Conservation (phyloP, 1,284 basidiomycete species). For the Cutaneotrichosporon spelunceum region DNA sequence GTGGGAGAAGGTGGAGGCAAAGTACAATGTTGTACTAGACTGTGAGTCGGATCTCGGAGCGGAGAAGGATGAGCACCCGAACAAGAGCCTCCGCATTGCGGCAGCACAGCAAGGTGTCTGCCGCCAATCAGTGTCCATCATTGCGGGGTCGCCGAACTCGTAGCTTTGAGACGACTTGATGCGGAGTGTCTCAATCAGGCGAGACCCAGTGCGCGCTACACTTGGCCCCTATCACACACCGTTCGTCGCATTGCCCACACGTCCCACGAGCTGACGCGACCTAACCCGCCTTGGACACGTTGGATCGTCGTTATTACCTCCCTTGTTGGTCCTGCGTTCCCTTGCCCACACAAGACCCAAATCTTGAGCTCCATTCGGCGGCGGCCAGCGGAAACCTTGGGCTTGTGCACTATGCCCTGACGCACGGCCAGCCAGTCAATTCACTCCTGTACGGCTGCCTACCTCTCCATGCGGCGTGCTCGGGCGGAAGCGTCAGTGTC, state of each 20-base stretch:
- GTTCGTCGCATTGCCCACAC: background rate
- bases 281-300: background rate
- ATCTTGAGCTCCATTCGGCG: slow-evolving; percentile 83
- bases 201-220: background rate
- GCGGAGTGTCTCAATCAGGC: background rate
- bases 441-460: slow-evolving; percentile 86
- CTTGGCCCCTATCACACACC: background rate
- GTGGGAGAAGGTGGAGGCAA: slow-evolving; percentile 24
- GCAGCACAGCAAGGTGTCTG: background rate
- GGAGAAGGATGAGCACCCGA: background rate
- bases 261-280: background rate
- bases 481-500: slow-evolving; percentile 77
- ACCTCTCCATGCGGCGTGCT: slow-evolving; percentile 84
- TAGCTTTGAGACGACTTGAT: background rate
- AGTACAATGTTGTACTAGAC: slow-evolving; percentile 40
- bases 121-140: background rate
- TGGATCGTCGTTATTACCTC: background rate
- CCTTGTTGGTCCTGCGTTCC: background rate
- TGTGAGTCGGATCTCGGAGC: slow-evolving; percentile 30
- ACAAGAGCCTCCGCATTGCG: background rate
- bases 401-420: slow-evolving; percentile 61
- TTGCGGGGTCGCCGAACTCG: background rate
- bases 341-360: slow-evolving; percentile 61
- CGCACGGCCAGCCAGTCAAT: slow-evolving; percentile 90
- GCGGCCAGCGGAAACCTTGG: slow-evolving; percentile 80